Base-by-base conservation (phyloP, 2,329 filamentous ascomycete species). In the Fusarium illudens region DNA sequence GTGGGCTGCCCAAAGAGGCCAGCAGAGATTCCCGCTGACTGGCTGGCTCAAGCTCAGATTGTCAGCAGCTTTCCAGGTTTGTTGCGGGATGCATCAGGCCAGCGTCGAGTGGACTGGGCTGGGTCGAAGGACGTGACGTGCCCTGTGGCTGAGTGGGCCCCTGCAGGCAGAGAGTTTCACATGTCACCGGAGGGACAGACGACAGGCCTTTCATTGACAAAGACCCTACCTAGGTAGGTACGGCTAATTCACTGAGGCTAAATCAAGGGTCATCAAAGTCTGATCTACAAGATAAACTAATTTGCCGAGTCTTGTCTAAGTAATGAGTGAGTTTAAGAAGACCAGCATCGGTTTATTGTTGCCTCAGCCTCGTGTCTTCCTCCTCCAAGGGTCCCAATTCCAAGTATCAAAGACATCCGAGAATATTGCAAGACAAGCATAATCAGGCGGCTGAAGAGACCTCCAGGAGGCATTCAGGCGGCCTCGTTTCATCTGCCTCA, bases 71-170 rank as follows among this genome's bases (percentile, higher is more conserved):
- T 58, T 69, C 37, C 48, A 60, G 49, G 39, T 52, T 67, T 58
- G 64, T 53, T 62, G 64, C 56, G 51, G 61, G 64, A 58, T 70
- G 53, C 54, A 71, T 71, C 61, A 70, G 67, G 39, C 67, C 56
- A 70, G 61, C 46, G 57, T 59, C 46, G 34, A 68, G 63, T 68
- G 67, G 60, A 36, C 46, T 50, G 33, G 13, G 33, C 33, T 34
- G 29, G 42, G 58, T 30, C 27, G 58, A 27, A 57, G 67, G 32
- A 22, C 49, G 25, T 54, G 56, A 59, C 37, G 49, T 53, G 48
- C 29, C 29, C 25, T 54, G 57, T 60, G 67, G 67, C 60, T 65
- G 53, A 68, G 62, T 70, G 64, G 67, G 52, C 33, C 63, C 53
- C 27, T 37, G 44, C 25, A 64, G 50, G 22, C 19, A n/a, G 46